These are phyloP conservation scores for Nakaseomyces nivariensis DNA, from an alignment of 1,139 yeast species.

Conservation along the genomic window DNA sequence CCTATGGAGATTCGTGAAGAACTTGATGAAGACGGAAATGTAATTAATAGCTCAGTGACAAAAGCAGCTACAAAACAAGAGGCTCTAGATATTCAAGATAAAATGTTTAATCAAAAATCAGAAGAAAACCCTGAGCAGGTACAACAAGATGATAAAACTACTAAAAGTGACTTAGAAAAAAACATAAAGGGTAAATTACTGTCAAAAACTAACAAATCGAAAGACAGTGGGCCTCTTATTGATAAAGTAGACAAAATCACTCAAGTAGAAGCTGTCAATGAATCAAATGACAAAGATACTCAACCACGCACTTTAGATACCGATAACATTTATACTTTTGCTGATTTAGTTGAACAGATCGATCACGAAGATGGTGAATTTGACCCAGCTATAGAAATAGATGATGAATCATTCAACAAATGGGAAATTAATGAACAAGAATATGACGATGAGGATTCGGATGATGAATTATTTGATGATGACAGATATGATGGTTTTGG, in stretches of 20 bases:
- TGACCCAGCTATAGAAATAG: conserved; percentile 30
- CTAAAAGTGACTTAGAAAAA: conserved; percentile 10
- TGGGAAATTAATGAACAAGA: conserved; percentile 9
- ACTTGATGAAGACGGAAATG: conserved; percentile 69
- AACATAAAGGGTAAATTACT: conserved; percentile 13
- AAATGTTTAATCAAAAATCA: conserved; percentile 8
- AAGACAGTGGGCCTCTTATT: not conserved
- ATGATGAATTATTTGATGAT: conserved; percentile 10
- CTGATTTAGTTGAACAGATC: conserved; percentile 25
- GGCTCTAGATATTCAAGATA: conserved; percentile 6
- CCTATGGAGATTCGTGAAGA: conserved; percentile 80
- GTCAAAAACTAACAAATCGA: not conserved
- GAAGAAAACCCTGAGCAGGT: not conserved
- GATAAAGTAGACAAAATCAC: not conserved
- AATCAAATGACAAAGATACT: not conserved
- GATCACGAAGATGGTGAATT: conserved; percentile 32
- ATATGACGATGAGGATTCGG: conserved; percentile 13
- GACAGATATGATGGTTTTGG: conserved; percentile 6
- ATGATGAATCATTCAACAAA: conserved; percentile 32
- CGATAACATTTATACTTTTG: conserved; percentile 38
- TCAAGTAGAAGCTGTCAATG: not conserved
- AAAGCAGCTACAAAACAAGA: conserved; percentile 20
- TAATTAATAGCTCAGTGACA: conserved; percentile 36
- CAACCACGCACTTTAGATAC: conserved; percentile 28
- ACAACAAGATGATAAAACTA: no score